Evolutionary conservation across 345 rosid genomes (phyloP), one percentile per base, ranked within the genome.

Genomic region (Salix purpurea): DNA sequence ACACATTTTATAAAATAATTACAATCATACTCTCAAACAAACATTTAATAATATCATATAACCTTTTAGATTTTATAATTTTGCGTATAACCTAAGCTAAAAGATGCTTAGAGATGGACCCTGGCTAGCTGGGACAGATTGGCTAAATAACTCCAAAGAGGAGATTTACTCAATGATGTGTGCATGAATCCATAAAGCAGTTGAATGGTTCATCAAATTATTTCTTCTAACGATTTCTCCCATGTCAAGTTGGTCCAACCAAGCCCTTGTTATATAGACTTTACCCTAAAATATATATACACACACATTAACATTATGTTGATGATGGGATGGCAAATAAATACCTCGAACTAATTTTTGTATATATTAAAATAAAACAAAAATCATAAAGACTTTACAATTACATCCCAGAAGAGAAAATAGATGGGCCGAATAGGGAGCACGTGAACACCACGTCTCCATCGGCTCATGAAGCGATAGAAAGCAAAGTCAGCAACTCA

Each of bases 211-310:
- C 19, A 52, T 52, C 21, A 23, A 66, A 16, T 62, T 21, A 18
- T 21, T 21, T 75, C 72, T 23, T 40, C 44, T 40, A 32, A 19
- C 74, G 69, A 71, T 77, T 74, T 64, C 61, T 56, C 66, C 46
- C 4, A 32, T 71, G 77, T 83, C 48, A 75, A 50, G 58, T 1
- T 18, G 58, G 75, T 77, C 77, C 73, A 77, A 71, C 80, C 61
- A 72, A 68, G 23, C 1, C 23, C 0, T 3, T 70, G 67, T 12
- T 14, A 11, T 15, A 16, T 6, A 50, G n/a, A 50, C 58, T 16
- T 50, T 50, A 50, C 21, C 21, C 58, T 50, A 50, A 16, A 4
- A 34, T 34, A 34, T 34, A 34, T 34, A 34, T 34, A 34, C 0
- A 34, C 0, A 36, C 36, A 36, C 7, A 36, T 30, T 30, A 30